phyloP scores from a whole-genome alignment of 352 stramenopile species.

The Globisporangium perplexum region DNA sequence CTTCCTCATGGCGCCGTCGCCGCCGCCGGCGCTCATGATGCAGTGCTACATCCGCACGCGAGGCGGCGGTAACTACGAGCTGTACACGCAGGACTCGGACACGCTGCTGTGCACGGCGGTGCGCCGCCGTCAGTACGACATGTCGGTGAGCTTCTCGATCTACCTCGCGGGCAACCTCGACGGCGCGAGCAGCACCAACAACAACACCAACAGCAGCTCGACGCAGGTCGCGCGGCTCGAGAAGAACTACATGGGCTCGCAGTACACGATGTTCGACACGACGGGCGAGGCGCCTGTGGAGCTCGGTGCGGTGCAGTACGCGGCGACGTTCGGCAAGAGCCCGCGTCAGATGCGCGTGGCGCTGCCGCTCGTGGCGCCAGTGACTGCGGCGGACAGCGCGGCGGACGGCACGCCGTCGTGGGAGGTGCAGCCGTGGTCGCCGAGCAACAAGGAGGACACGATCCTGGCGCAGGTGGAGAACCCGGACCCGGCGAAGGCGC shows the following conservation, averaged over 20 bases:
- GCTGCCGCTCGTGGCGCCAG: constrained; percentile 44
- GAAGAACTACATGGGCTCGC: constrained; percentile 86
- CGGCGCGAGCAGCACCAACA: constrained; percentile 12
- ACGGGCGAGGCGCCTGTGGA: constrained; percentile 45
- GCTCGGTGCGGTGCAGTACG: constrained; percentile 81
- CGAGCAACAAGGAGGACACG: constrained; percentile 68
- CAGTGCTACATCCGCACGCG: constrained; percentile 86
- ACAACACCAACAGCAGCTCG: constrained; percentile 14
- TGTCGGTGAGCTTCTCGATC: constrained; percentile 84
- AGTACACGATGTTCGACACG: constrained; percentile 84
- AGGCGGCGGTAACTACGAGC: constrained; percentile 76
- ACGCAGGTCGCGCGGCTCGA: constrained; percentile 70
- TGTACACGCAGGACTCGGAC: constrained; percentile 82
- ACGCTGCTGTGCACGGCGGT: constrained; percentile 71
- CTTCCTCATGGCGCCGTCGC: constrained; percentile 56
- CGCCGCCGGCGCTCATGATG: constrained; percentile 65
- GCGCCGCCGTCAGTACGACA: constrained; percentile 80
- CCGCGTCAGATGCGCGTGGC: constrained; percentile 81
- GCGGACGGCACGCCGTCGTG: constrained; percentile 40
- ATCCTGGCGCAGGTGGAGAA: constrained; percentile 73
- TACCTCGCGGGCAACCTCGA: constrained; percentile 55
- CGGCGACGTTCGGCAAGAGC: constrained; percentile 81
- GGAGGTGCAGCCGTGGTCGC: constrained; percentile 46
- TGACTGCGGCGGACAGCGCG: constrained; percentile 35
- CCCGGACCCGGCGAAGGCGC: constrained; percentile 46